Evolutionary conservation across 129 eudicot species (phyloP).

Genomic region (carrot (Daucus carota)): DH1_v3.0 NC_030384.2:39040501-39041000

Average conservation of each 20-base stretch:
- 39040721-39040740: background rate
- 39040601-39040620: background rate
- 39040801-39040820: background rate
- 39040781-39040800: background rate
- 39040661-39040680: background rate
- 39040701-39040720: background rate
- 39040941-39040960: background rate
- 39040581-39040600: constrained; percentile 53
- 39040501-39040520: constrained; percentile 75
- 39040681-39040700: background rate
- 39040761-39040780: too few relatives aligned
- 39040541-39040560: constrained; percentile 79
- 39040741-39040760: background rate
- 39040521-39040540: constrained; percentile 66
- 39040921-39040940: background rate
- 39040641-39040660: background rate
- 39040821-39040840: background rate
- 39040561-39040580: constrained; percentile 89
- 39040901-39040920: background rate
- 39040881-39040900: background rate
- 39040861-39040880: background rate
- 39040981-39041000: too few relatives aligned
- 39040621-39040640: background rate
- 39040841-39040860: too few relatives aligned
- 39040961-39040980: too few relatives aligned